Conservation (phyloP, 2,329 filamentous ascomycete genomes). For the Huntiella bhutanensis region DNA sequence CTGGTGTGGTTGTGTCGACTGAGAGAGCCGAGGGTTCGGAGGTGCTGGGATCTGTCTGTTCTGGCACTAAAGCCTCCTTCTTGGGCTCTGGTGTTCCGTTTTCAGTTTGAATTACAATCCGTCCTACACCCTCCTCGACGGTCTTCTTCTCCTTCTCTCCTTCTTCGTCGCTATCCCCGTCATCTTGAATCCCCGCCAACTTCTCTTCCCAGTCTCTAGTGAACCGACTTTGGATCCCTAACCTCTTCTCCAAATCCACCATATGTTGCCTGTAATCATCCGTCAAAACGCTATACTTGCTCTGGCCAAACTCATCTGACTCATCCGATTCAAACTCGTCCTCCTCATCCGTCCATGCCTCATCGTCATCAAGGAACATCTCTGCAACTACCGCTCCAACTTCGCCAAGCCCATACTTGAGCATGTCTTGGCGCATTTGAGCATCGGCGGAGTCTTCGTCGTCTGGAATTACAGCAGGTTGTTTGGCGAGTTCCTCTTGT, state of each 20-base stretch:
- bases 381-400: constrained; percentile 85
- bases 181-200: constrained; percentile 21
- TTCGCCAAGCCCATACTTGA: constrained; percentile 74
- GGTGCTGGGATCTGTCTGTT: neutral
- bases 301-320: constrained; percentile 61
- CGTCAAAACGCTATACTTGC: constrained; percentile 44
- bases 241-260: constrained; percentile 62
- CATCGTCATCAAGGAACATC: constrained; percentile 48
- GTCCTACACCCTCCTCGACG: constrained; percentile 35
- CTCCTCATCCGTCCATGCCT: constrained; percentile 27
- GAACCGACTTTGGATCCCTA: constrained; percentile 38
- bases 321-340: constrained; percentile 35
- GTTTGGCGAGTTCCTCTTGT: constrained; percentile 28
- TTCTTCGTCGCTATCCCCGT: constrained; percentile 20
- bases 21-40: neutral
- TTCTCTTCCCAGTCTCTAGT: constrained; percentile 30
- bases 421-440: constrained; percentile 65
- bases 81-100: constrained; percentile 11
- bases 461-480: constrained; percentile 40
- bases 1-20: neutral
- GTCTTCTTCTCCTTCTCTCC: constrained; percentile 21
- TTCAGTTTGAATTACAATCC: constrained; percentile 28
- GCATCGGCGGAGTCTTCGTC: constrained; percentile 69
- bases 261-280: constrained; percentile 66
- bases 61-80: constrained; percentile 2